A percentile compares a stretch with the other conserved stretches of the same genome.
Conservation (phyloP, 768 basidiomycete species). For the Tulasnella sp. region DNA sequence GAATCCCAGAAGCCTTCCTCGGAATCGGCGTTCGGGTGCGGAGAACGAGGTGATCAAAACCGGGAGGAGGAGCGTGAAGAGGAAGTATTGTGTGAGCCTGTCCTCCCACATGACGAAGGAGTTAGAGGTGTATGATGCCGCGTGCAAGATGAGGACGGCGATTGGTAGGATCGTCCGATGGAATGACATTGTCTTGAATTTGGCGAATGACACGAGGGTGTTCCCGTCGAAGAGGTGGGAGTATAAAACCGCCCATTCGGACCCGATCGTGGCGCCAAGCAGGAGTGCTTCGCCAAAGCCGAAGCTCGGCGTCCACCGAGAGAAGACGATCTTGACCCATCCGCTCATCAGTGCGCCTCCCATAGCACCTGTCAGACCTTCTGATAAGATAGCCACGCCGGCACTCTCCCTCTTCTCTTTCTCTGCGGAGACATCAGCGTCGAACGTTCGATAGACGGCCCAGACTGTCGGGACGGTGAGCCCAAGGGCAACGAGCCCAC, state of each 20-base stretch:
- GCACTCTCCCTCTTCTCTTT: constrained; percentile 27
- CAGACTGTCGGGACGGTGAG: constrained; percentile 35
- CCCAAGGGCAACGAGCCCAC: constrained; percentile 56
- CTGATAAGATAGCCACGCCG: constrained; percentile 19
- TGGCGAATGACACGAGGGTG: constrained; percentile 3
- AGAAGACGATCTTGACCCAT: constrained; percentile 24
- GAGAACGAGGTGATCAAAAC: constrained; percentile 50
- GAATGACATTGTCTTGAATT: not conserved
- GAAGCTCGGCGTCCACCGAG: not conserved
- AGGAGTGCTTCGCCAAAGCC: not conserved
- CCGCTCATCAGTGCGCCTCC: constrained; percentile 25
- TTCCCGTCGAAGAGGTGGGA: constrained; percentile 14
- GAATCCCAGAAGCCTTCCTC: constrained; percentile 65
- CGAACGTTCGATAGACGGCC: constrained; percentile 12
- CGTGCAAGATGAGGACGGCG: constrained; percentile 54
- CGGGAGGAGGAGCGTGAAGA: constrained; percentile 50
- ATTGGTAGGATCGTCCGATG: constrained; percentile 15
- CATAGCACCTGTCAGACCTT: constrained; percentile 12
- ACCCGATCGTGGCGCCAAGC: constrained; percentile 20
- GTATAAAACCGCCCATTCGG: constrained; percentile 19
- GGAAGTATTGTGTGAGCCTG: constrained; percentile 62
- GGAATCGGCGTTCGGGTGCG: constrained; percentile 58
- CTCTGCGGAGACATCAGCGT: not conserved
- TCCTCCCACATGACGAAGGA: constrained; percentile 99
- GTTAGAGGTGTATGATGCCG: constrained; percentile 76